phyloP scores from a whole-genome alignment of 1,284 basidiomycete genomes.

The Sanghuangporus weigelae region DNA sequence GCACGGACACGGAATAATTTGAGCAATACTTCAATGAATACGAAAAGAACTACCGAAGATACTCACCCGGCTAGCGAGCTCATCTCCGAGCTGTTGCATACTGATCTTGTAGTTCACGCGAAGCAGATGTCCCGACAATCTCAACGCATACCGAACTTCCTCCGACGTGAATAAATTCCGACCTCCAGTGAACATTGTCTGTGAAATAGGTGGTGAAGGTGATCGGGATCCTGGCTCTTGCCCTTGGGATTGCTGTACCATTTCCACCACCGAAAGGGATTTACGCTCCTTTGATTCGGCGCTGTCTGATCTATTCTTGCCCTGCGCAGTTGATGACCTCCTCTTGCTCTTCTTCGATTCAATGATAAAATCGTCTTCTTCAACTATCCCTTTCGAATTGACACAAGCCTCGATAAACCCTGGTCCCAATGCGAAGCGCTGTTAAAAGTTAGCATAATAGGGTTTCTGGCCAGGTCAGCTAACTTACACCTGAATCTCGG shows the following conservation, averaged over 20 bases:
- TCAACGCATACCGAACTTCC: constrained; percentile 39
- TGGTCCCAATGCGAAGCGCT: constrained; percentile 40
- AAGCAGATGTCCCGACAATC: constrained; percentile 30
- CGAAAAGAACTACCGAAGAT: not conserved
- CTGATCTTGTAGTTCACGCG: constrained; percentile 27
- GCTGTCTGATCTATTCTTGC: constrained; percentile 1
- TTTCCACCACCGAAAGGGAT: not conserved
- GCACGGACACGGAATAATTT: not conserved
- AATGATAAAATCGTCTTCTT: constrained; percentile 34
- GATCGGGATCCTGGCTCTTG: constrained; percentile 24
- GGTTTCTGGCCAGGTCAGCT: not conserved
- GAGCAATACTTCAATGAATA: not conserved
- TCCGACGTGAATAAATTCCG: constrained; percentile 39
- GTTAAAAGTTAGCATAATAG: constrained; percentile 8
- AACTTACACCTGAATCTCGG: constrained; percentile 24
- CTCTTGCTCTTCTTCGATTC: constrained; percentile 21
- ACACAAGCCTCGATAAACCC: constrained; percentile 54
- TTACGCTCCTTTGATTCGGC: constrained; percentile 11
- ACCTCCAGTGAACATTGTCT: constrained; percentile 24
- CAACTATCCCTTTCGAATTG: constrained; percentile 38
- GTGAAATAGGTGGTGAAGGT: constrained; percentile 38
- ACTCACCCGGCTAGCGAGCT: constrained; percentile 29
- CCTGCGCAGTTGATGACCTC: not conserved
- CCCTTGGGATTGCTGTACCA: not conserved
- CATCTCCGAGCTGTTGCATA: constrained; percentile 20